Evolutionary conservation across 2,329 filamentous ascomycete species (phyloP), one percentile per base, ranked within the genome.

Genomic region (Talaromyces sp.): DNA sequence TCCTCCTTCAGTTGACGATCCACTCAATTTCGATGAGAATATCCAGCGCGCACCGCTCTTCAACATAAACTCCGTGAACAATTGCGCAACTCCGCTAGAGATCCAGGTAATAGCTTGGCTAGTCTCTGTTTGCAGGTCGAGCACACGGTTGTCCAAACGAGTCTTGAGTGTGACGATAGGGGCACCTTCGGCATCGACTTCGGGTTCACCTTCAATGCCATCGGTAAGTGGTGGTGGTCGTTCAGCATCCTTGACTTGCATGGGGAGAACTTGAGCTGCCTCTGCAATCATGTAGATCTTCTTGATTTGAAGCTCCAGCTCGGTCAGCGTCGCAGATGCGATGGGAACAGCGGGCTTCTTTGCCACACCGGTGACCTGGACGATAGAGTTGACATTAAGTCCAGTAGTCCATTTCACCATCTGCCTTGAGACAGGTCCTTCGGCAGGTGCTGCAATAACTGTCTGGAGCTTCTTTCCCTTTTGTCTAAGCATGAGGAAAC

Each of bases 331-430:
- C 66, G 91, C 91, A 74, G 91, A 95, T 81, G 96, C 95, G 77
- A 98, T 90, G 3, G 92, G 90, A 74, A 96, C 92, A 25, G 90
- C 85, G 0, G 93, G 91, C 80, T 90, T 90, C 83, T 93, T 86
- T 62, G 98, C 89, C 37, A 85, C 81, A 69, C 90, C 95, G 73
- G 96, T 91, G 67, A 93, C 88, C 47, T 89, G 82, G 31, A 97
- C 88, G 71, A 90, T 93, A 71, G 90, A 92, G 83, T 97, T 94
- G 54, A 89, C 84, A 73, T 87, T 90, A 70, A 97, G 80, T 50
- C 82, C 85, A 57, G 86, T 87, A 59, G 90, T 88, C 87, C 91
- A 98, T 82, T 98, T 98, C 75, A 97, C 91, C 94, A 98, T 98
- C 79, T 91, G 92, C 76, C 89, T 89, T 68, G 87, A 90, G 43